Evolutionary conservation across 306 rosid species (phyloP).

Genomic region (Mucuna pruriens): DNA sequence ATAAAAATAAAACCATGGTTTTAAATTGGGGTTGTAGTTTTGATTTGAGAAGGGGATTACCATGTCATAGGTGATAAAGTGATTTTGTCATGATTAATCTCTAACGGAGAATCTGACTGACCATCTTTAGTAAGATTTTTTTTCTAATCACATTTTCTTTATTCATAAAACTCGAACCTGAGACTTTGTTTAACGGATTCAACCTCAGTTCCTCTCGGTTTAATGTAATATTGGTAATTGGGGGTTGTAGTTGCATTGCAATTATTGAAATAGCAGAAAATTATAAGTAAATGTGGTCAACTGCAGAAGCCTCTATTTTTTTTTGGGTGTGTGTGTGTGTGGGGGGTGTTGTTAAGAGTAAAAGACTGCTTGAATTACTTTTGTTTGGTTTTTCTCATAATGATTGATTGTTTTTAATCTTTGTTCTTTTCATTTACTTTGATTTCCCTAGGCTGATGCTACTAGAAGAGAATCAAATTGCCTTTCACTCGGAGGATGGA

Average conservation of each 20-base stretch:
- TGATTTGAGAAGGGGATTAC: no score
- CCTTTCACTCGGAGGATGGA: conserved; percentile 97
- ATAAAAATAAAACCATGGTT: neutral
- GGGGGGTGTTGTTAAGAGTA: neutral
- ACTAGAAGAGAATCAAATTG: conserved; percentile 97
- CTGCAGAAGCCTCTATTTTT: no score
- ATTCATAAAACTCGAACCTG: no score
- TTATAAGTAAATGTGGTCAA: neutral
- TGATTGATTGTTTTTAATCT: neutral
- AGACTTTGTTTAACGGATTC: no score
- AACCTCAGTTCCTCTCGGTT: no score
- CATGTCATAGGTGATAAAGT: no score
- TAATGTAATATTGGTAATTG: no score
- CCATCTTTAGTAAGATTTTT: no score
- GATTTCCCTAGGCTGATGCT: conserved; percentile 77
- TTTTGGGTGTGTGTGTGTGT: neutral
- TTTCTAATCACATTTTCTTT: no score
- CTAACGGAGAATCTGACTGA: no score
- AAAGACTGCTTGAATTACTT: conserved; percentile 11
- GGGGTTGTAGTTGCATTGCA: neutral
- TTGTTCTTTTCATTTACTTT: neutral
- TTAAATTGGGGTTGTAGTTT: neutral
- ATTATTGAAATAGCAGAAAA: neutral
- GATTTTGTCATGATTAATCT: no score
- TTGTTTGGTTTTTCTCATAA: neutral